Percentiles rank a stretch among this genome's conserved stretches.
Conservation (phyloP, 108 stramenopile genomes). For the Phaeodactylum tricornutum region DNA sequence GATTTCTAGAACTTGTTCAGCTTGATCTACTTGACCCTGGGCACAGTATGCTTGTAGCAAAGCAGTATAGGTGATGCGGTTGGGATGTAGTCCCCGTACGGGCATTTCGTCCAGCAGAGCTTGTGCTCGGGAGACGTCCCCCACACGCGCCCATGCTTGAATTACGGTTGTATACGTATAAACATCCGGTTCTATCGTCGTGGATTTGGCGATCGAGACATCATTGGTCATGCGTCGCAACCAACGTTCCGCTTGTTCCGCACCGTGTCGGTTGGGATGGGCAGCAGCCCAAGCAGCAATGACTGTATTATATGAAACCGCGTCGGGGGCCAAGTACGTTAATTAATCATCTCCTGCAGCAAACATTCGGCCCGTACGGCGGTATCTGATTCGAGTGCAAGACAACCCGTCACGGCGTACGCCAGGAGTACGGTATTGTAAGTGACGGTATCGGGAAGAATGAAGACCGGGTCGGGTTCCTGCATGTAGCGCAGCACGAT, state of each 20-base stretch:
- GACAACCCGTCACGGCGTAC: conserved; percentile 1
- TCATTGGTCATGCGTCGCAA: conserved; percentile 39
- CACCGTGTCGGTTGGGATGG: conserved; percentile 13
- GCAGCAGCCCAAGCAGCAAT: conserved; percentile 41
- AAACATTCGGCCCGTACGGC: conserved; percentile 22
- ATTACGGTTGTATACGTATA: conserved; percentile 38
- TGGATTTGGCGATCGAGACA: conserved; percentile 30
- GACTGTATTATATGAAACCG: conserved; percentile 66
- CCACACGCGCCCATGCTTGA: conserved; percentile 16
- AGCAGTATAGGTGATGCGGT: conserved; percentile 26
- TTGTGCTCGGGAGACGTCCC: not conserved
- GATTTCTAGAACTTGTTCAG: conserved; percentile 17
- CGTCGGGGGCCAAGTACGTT: conserved; percentile 25
- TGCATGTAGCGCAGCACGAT: conserved; percentile 27
- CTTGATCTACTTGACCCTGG: conserved; percentile 16
- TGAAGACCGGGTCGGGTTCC: conserved; percentile 3
- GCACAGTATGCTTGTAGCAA: conserved; percentile 20
- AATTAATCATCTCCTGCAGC: conserved; percentile 21
- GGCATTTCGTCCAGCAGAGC: not conserved
- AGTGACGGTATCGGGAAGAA: conserved; percentile 42
- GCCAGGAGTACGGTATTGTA: conserved; percentile 62
- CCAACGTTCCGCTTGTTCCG: conserved; percentile 20
- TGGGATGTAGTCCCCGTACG: conserved; percentile 5
- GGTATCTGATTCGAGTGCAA: not conserved
- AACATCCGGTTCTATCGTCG: conserved; percentile 53